Evolutionary conservation across 345 rosid species (phyloP), one percentile per base, ranked within the genome.

Genomic region (Salix viminalis): DNA sequence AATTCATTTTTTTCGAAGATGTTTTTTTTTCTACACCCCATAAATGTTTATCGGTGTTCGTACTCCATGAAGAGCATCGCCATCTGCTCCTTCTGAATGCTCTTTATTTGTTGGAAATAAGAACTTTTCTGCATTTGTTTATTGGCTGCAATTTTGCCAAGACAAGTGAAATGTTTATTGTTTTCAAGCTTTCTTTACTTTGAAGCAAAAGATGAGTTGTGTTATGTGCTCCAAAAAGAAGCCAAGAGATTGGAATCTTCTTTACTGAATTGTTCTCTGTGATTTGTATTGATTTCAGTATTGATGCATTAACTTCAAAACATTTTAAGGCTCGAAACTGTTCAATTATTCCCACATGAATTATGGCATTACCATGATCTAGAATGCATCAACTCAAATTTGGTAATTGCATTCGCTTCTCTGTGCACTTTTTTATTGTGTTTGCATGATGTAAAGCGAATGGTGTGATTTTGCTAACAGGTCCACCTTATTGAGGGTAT

Each of bases 401-500:
- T 26, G 72, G 28, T 42, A 46, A 21, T 54, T 76, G 18, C 68
- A 44, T 60, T 48, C 4, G 10, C 42, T 64, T 18, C 24, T 72
- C 7, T 26, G 19, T 26, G 19, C 19, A 5, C 68, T 15, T 18
- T 18, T 10, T 69, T 58, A 58, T 58, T 58, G 64, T 58, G 23
- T 69, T 15, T 44, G 34, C 13, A 41, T 13, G 2, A 10, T n/a
- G 23, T 6, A 70, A n/a, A 70, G 9, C 32, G 21, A 44, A 44
- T 5, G 58, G 41, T 15, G 37, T 42, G 39, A 44, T 46, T 6
- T 37, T 67, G 70, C 24, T 5, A 37, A 37, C 91, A 96, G 99
- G 99, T 94, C 85, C 99, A 87, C 87, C 93, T 96, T 70, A 91
- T 96, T 3, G 97, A 96, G 86, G 99, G 99, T 10, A 91, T 96